Evolutionary conservation across 306 rosid species (phyloP), one percentile per base, ranked within the genome.

Genomic region (Malus orientalis): DNA sequence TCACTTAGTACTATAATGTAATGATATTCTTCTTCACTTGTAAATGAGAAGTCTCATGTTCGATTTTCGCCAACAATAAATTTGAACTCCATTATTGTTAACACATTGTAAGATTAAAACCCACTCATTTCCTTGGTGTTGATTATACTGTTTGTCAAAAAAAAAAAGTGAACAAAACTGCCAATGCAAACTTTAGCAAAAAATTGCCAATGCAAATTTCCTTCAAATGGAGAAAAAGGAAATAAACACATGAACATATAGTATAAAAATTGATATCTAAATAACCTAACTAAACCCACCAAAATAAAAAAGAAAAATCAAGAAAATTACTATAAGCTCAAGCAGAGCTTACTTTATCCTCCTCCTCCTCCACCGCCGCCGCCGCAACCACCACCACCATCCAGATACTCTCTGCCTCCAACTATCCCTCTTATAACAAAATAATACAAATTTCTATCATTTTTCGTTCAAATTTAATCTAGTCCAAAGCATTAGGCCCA

Each of bases 401-500:
- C 81, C 30, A 2, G 4, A 16, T 22, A 13, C 73, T 20, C 27
- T 27, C 22, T 8, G 6, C 16, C 70, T 32, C 5, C 4, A 18
- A 40, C 19, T 16, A 59, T 44, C 47, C 60, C 30, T 64, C 32
- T 11, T n/a, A 38, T 29, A 23, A 30, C 10, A n/a, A 57, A 69
- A 54, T 12, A 5, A 29, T 36, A 18, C 10, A 60, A 42, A 3
- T 15, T 75, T 54, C 2, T 69, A 1, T 79, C 20, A 3, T 5
- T 8, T 32, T 54, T 33, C 38, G 71, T 60, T 66, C 6, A 6
- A 16, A 51, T 4, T 38, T 47, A 64, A 14, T 19, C 73, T 78
- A 90, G 74, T 90, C 96, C 82, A 85, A 4, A 3, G 97, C 96
- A 79, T 94, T 94, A 8, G 98, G 98, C 33, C 98, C 98, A 40